Base-by-base conservation (phyloP, 2,329 filamentous ascomycete species). In the Ceratocystis alfenasii region DNA sequence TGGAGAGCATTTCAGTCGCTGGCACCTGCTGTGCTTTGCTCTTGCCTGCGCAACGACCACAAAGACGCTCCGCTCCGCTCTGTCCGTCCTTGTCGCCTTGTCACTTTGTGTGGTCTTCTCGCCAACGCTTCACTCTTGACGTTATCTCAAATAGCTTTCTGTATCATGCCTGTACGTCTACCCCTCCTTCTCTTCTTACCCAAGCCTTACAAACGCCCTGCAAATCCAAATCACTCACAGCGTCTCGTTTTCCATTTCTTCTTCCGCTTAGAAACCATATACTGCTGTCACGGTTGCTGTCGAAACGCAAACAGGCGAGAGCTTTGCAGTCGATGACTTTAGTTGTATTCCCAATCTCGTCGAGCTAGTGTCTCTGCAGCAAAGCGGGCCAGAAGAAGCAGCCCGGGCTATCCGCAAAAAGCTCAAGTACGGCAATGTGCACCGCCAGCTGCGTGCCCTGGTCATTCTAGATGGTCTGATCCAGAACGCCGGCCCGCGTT, bases 391-490 rank as follows among this genome's bases (percentile, higher is more conserved):
- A 1, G 83, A 85, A 12, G 94, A 99, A 78, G 92, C 92, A 67
- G 90, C 93, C 65, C 85, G 94, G 73, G 92, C 94, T 61, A 83
- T 99, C 71, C 86, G 94, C 68, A 99, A 99, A 83, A 97, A 97
- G 79, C 84, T 99, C 81, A 99, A 99, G 78, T 97, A 99, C 76
- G 94, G 94, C 71, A 95, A 86, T 72, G 81, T 89, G n/a, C 93
- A 97, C 75, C 87, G 91, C 62, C 94, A 99, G 75, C 81, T 97
- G 44, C 85, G 94, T 68, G 89, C 94, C 45, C 82, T 99, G 25
- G 87, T 88, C 10, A 87, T 99, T 62, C 83, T 99, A 1, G 94
- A 99, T 74, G 92, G 89, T 53, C 81, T 99, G 48, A 94, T 99
- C 68, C 90, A 96, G 73, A 99, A 99, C 77, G 92, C 91, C 1